Conservation (phyloP, 2,329 filamentous ascomycete genomes). For the Fusarium sublunatum region DNA sequence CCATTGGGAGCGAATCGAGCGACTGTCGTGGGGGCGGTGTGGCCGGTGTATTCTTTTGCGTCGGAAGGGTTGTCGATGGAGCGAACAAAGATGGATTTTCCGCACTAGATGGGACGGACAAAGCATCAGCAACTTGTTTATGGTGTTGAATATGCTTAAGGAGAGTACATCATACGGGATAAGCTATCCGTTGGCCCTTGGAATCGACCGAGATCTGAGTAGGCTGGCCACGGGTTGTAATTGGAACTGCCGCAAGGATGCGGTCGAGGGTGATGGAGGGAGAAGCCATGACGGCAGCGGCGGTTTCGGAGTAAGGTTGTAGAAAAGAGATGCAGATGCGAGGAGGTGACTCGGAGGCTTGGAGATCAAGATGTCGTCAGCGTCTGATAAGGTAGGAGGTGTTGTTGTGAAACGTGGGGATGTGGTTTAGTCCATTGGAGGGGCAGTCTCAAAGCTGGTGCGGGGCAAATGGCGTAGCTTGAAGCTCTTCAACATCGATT, state of each 20-base stretch:
- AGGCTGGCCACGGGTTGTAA: slow-evolving; percentile 84
- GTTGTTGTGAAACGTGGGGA: slow-evolving; percentile 33
- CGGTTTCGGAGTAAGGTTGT: neutral
- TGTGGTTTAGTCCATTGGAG: slow-evolving; percentile 23
- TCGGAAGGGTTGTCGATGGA: slow-evolving; percentile 89
- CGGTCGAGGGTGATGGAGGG: slow-evolving; percentile 67
- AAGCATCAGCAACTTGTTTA: slow-evolving; percentile 19
- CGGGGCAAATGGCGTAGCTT: slow-evolving; percentile 27
- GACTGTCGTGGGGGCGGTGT: slow-evolving; percentile 89
- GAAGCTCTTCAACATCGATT: slow-evolving; percentile 3
- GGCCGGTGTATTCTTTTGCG: slow-evolving; percentile 90
- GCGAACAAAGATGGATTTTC: slow-evolving; percentile 96
- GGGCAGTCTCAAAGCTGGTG: slow-evolving; percentile 31
- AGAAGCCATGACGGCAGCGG: slow-evolving; percentile 47
- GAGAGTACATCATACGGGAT: slow-evolving; percentile 73
- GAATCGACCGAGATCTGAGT: slow-evolving; percentile 88
- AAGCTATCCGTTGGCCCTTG: slow-evolving; percentile 92
- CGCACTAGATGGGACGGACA: slow-evolving; percentile 68
- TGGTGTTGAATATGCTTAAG: neutral
- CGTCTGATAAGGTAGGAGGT: slow-evolving; percentile 15
- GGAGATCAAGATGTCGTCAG: slow-evolving; percentile 26
- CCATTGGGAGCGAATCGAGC: slow-evolving; percentile 94
- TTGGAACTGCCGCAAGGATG: slow-evolving; percentile 87
- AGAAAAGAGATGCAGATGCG: slow-evolving; percentile 6
- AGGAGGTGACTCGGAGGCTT: slow-evolving; percentile 8